phyloP scores from a whole-genome alignment of 352 stramenopile species.

The Globisporangium takayamanum region DNA sequence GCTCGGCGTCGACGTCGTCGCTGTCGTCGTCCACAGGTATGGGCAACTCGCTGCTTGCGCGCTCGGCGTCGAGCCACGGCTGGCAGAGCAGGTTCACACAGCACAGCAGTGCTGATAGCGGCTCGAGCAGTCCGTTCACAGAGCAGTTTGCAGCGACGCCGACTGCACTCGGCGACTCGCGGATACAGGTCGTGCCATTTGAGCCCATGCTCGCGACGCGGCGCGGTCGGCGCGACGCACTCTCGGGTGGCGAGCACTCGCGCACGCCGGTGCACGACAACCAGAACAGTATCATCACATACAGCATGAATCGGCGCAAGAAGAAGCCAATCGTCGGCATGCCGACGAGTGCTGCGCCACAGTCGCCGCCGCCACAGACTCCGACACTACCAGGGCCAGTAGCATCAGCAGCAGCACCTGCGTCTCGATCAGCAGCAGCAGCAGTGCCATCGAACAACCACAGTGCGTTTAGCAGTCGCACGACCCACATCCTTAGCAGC shows the following conservation, averaged over 20 bases:
- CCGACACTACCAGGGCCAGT: conserved; percentile 15
- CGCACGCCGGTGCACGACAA: conserved; percentile 13
- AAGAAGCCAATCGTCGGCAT: conserved; percentile 42
- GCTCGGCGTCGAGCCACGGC: conserved; percentile 13
- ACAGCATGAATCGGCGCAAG: conserved; percentile 56
- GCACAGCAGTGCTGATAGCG: conserved; percentile 11
- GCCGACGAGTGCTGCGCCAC: conserved; percentile 18
- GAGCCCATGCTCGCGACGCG: conserved; percentile 17
- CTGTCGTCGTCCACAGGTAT: conserved; percentile 21
- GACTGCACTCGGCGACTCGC: conserved; percentile 7
- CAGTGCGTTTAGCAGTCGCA: conserved; percentile 5
- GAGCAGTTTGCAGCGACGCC: conserved; percentile 5
- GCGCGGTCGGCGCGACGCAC: conserved; percentile 31
- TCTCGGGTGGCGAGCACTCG: conserved; percentile 29
- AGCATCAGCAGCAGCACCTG: conserved; percentile 21
- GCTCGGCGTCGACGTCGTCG: conserved; percentile 23
- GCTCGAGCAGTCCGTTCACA: not conserved
- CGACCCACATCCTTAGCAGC: not conserved
- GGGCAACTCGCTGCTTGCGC: conserved; percentile 14
- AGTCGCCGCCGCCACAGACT: not conserved
- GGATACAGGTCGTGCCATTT: conserved; percentile 24
- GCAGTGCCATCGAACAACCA: conserved; percentile 18
- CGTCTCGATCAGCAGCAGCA: conserved; percentile 17
- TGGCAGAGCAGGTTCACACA: conserved; percentile 15
- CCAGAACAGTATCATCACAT: conserved; percentile 47